Conservation (phyloP, 345 rosid species). For the Salix purpurea region DNA sequence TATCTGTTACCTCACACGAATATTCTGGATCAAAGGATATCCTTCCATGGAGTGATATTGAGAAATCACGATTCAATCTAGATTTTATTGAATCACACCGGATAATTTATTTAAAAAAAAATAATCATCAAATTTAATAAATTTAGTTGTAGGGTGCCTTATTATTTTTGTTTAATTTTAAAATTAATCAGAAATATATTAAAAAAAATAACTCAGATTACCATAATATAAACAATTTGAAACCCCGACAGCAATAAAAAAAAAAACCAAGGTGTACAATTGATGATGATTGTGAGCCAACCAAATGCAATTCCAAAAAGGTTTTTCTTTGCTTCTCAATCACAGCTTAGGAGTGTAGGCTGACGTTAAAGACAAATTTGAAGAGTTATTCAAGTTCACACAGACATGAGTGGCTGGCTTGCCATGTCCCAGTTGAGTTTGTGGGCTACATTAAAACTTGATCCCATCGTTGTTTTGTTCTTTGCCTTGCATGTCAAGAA, state of each 20-base stretch:
- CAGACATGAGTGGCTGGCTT: background rate
- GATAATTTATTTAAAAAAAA: too few species aligned
- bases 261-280: too few species aligned
- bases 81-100: too few species aligned
- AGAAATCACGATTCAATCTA: background rate
- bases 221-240: too few species aligned
- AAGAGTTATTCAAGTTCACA: background rate
- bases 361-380: background rate
- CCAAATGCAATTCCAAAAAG: background rate
- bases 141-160: too few species aligned
- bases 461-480: slow-evolving; percentile 19
- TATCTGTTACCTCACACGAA: slow-evolving; percentile 8
- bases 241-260: too few species aligned
- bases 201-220: too few species aligned
- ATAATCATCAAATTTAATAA: too few species aligned
- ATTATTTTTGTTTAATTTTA: too few species aligned
- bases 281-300: background rate
- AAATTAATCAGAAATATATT: too few species aligned
- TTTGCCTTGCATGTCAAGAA: slow-evolving; percentile 14
- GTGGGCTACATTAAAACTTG: slow-evolving; percentile 16
- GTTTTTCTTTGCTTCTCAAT: background rate
- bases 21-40: slow-evolving; percentile 15
- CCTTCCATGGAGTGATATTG: background rate
- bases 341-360: background rate
- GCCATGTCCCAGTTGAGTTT: background rate